Base-by-base conservation (phyloP, 495 filamentous ascomycete species). In the Friedmanniomyces endolithicus region DNA sequence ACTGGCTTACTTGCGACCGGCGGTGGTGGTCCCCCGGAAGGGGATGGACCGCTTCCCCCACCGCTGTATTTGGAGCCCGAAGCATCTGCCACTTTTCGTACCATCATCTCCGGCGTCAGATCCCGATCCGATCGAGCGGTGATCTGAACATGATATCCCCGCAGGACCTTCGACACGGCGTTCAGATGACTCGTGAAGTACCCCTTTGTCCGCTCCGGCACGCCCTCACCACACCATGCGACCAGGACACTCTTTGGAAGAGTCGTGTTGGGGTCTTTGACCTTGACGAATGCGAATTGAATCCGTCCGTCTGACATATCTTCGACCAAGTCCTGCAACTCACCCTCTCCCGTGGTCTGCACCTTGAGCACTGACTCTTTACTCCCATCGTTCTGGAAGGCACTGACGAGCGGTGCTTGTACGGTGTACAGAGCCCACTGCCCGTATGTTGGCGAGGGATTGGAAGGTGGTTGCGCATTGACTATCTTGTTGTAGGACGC, bases 121-220 rank as follows among this genome's bases (percentile, higher is more conserved):
- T 99, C 89, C 43, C 77, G 74, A 52, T 96, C 88, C 51, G 90
- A 90, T 45, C 92, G 85, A 48, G 92, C 92, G 34, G 88, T 95
- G 50, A 99, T 81, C 71, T 97, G 94, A 40, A 99, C 88, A 68
- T 99, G 92, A 64, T 97, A 97, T 41, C 92, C 92, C 73, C 95
- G 89, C 24, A 99, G 75, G 53, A 95, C 75, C 68, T 94, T 95
- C 29, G 88, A 82, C 25, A 96, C 88, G 17, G 87, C 81, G 55
- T 87, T 81, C 19, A 90, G 68, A 72, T 99, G 89, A 65, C 88
- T 95, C 33, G 88, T 96, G 64, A 97, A 99, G 66, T 97, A 97
- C 23, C 92, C 92, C 66, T 97, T 97, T 16, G 90, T 96, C 62
- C 90, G 77, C 72, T 97, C 92, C 8, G 92, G 92, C n/a, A 99